Base-by-base conservation (phyloP, 176 grass and related monocot genomes). In the Triticum dicoccoides region DNA sequence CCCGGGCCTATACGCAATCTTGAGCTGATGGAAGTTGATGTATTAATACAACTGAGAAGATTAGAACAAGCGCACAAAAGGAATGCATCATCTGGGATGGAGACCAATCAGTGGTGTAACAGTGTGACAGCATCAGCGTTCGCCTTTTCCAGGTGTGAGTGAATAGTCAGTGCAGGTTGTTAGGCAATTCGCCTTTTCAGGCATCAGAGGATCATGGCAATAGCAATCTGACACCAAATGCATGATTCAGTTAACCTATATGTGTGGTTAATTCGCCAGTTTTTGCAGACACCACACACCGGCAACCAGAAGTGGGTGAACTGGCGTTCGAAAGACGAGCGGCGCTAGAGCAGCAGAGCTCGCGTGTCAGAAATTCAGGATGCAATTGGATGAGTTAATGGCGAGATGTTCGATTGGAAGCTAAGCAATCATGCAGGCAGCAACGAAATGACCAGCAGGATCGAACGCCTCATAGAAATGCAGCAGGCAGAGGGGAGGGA, bases 1-100 rank as follows among this genome's bases (percentile, higher is more conserved):
- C 70, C 88, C 88, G 6, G 93, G 96, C 38, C 66, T 88, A 65
- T 96, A 96, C 65, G 71, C 87, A 81, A 96, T 91, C 87, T 98
- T 94, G 37, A 98, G 88, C 93, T 98, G 90, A 78, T 65, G 61
- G 58, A 89, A 82, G 63, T 86, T 29, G 33, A 82, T 17, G 82
- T 69, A 8, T 75, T 25, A 75, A 45, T 68, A 41, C 44, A 67
- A 66, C 32, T 69, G 61, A 80, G 17, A 77, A 8, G 30, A 6
- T 73, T 35, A 20, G 54, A 58, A 58, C 54, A 58, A 58, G 6
- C 49, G 21, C 13, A 25, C 11, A 47, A 3, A 84, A 84, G 49
- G 9, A 61, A 77, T 32, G n/a, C 80, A 83, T 75, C 80, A 83
- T 75, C 35, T 24, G 27, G 33, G 25, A 62, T 61, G 24, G 24